A percentile compares a stretch with the other conserved stretches of the same genome.
These are phyloP conservation scores for Pyrenochaeta sp. DNA, from an alignment of 2,329 filamentous ascomycete genomes.

Conservation along the genomic window DNA sequence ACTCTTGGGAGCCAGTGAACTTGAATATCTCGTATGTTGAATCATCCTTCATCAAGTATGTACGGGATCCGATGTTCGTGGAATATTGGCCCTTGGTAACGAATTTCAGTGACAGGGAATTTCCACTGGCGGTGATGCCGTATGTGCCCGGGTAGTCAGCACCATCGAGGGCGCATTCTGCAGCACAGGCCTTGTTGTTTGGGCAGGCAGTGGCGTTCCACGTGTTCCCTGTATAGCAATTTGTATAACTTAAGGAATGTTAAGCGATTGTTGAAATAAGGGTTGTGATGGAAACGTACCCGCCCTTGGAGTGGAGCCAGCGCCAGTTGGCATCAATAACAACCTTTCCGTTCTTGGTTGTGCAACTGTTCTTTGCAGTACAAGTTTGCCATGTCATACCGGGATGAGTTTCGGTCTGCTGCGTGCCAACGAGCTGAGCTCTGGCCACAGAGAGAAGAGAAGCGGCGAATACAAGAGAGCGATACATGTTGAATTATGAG, in stretches of 20 bases:
- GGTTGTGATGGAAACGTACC: constrained; percentile 4
- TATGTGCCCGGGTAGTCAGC: constrained; percentile 50
- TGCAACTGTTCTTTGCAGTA: constrained; percentile 48
- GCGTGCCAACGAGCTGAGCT: constrained; percentile 56
- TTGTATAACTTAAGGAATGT: constrained; percentile 40
- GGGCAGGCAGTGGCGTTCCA: constrained; percentile 51
- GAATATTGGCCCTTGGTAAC: constrained; percentile 59
- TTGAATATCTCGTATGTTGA: constrained; percentile 49
- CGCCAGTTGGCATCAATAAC: constrained; percentile 59
- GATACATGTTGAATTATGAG: constrained; percentile 33
- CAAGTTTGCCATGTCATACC: constrained; percentile 49
- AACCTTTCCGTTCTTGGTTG: constrained; percentile 43
- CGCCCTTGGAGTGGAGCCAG: constrained; percentile 55
- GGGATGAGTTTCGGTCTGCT: constrained; percentile 51
- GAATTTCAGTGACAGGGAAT: constrained; percentile 63
- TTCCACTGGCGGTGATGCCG: constrained; percentile 61
- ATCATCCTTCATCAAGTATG: constrained; percentile 47
- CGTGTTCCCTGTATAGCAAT: constrained; percentile 52
- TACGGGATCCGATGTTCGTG: constrained; percentile 49
- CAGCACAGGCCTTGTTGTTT: constrained; percentile 42
- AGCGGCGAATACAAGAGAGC: constrained; percentile 52
- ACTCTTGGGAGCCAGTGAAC: constrained; percentile 56
- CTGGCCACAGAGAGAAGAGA: constrained; percentile 54
- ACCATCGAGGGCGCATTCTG: constrained; percentile 51
- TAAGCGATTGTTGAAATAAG: background rate